Conservation (phyloP, 805 yeast species). For the Suhomyces xylopsoci region DNA sequence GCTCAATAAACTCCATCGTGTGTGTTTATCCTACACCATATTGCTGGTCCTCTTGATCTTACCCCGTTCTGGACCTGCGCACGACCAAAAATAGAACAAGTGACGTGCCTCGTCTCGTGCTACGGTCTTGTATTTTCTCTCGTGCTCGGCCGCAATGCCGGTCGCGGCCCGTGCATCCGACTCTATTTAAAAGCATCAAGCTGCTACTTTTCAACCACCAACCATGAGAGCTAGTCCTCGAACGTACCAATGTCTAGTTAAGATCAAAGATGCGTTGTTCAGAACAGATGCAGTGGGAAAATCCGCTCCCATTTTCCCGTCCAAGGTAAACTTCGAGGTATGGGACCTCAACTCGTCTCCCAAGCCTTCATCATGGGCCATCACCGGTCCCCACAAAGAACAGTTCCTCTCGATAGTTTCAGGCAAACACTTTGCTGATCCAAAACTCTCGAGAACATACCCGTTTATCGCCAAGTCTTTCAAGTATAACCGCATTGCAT, state of each 20-base stretch:
- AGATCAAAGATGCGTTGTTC: slow-evolving; percentile 24
- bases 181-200: background rate
- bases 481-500: slow-evolving; percentile 30
- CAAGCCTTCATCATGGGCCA: slow-evolving; percentile 23
- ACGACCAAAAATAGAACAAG: background rate
- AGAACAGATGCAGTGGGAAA: slow-evolving; percentile 6
- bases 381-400: slow-evolving; percentile 47
- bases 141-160: background rate
- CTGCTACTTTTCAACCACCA: background rate
- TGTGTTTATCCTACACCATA: background rate
- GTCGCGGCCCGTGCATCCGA: background rate
- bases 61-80: background rate
- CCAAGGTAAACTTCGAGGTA: slow-evolving; percentile 28
- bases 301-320: slow-evolving; percentile 17
- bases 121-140: no score
- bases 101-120: background rate
- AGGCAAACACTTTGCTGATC: slow-evolving; percentile 50
- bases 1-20: slow-evolving; percentile 34
- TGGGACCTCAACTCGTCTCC: slow-evolving; percentile 9
- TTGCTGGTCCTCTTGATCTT: background rate
- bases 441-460: slow-evolving; percentile 51
- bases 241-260: slow-evolving; percentile 14
- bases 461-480: slow-evolving; percentile 41
- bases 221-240: slow-evolving; percentile 1
- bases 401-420: slow-evolving; percentile 55